Percentiles rank a stretch among this genome's conserved stretches.
Evolutionary conservation across 805 yeast genomes (phyloP).

Genomic region (Middelhovenomyces tepae): DNA sequence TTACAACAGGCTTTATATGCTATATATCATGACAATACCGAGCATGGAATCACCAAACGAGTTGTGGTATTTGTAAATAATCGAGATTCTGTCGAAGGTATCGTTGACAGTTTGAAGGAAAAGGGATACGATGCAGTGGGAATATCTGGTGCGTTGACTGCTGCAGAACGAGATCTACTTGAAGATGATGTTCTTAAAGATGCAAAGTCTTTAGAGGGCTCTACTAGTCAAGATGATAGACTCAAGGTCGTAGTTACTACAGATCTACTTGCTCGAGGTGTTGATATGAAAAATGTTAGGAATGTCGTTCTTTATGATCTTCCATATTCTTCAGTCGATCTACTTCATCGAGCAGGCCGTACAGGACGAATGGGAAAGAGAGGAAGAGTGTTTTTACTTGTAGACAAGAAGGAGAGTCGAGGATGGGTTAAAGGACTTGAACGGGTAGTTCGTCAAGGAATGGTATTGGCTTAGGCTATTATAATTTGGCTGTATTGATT

Average conservation of each 20-base stretch:
- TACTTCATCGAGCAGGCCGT: slow-evolving; percentile 87
- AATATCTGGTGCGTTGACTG: slow-evolving; percentile 55
- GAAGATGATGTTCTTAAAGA: slow-evolving; percentile 58
- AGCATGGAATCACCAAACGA: slow-evolving; percentile 64
- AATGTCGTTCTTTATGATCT: slow-evolving; percentile 79
- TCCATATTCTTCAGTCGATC: slow-evolving; percentile 76
- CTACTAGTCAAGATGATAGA: slow-evolving; percentile 18
- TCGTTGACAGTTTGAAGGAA: slow-evolving; percentile 46
- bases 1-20: slow-evolving; percentile 84
- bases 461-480: slow-evolving; percentile 23
- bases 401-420: slow-evolving; percentile 55
- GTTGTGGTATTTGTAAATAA: slow-evolving; percentile 79
- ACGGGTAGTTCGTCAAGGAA: slow-evolving; percentile 48
- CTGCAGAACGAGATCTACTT: slow-evolving; percentile 49
- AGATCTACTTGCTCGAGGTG: slow-evolving; percentile 82
- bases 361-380: slow-evolving; percentile 87
- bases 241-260: slow-evolving; percentile 76
- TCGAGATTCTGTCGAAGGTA: slow-evolving; percentile 49
- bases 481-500: neutral
- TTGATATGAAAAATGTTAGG: slow-evolving; percentile 73
- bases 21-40: slow-evolving; percentile 75
- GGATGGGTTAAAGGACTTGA: slow-evolving; percentile 80
- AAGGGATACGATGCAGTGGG: slow-evolving; percentile 55
- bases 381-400: slow-evolving; percentile 79
- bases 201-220: slow-evolving; percentile 36